Evolutionary conservation across 495 filamentous ascomycete species (phyloP).

Genomic region (Hypoxylon fragiforme): DNA sequence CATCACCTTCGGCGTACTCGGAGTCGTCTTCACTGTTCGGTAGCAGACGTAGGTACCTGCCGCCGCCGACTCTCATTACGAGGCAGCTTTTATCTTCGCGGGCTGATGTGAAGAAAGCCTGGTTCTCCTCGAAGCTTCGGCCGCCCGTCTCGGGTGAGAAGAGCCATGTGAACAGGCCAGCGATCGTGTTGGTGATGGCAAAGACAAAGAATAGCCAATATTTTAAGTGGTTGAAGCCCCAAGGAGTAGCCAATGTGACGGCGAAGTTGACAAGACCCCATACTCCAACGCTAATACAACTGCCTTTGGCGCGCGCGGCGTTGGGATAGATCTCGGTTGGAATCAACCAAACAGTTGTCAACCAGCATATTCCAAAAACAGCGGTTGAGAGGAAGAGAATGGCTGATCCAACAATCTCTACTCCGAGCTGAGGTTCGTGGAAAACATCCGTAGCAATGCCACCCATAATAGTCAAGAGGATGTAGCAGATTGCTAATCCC

Average conservation of each 20-base stretch:
- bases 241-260: conserved; percentile 58
- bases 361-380: conserved; percentile 61
- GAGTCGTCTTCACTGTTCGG: no score
- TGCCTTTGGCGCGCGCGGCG: conserved; percentile 56
- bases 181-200: conserved; percentile 54
- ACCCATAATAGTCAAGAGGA: conserved; percentile 51
- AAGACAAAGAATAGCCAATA: conserved; percentile 61
- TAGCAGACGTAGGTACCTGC: conserved; percentile 52
- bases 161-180: conserved; percentile 54
- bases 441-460: conserved; percentile 22
- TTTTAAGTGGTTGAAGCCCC: conserved; percentile 59
- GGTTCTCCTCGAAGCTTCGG: conserved; percentile 59
- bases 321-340: conserved; percentile 63
- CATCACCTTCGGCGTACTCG: conserved; percentile 7
- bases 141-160: conserved; percentile 58
- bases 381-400: conserved; percentile 55
- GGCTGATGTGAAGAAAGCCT: conserved; percentile 56
- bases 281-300: conserved; percentile 55
- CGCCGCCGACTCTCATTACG: conserved; percentile 51
- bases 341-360: conserved; percentile 59
- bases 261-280: conserved; percentile 62
- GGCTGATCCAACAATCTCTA: conserved; percentile 51
- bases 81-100: conserved; percentile 50
- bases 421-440: conserved; percentile 41
- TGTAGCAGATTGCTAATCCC: conserved; percentile 49